Evolutionary conservation across 257 asterid genomes (phyloP).

Genomic region (Penstemon newberryi): DNA sequence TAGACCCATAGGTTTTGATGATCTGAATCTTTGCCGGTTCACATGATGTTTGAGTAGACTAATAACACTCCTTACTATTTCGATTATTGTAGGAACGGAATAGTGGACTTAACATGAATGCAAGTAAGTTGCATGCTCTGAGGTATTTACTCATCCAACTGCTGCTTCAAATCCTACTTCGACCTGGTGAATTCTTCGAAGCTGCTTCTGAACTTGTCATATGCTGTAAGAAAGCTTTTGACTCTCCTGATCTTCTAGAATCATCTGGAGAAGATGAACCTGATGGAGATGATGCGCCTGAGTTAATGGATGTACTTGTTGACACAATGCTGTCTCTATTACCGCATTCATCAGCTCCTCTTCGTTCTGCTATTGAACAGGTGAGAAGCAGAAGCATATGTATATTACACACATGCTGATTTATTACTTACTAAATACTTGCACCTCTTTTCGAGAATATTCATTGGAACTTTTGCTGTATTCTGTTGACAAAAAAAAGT

Average conservation of each 20-base stretch:
- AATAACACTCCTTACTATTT: slow-evolving; percentile 9
- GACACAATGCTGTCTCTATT: slow-evolving; percentile 92
- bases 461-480: not conserved
- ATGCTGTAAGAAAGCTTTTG: slow-evolving; percentile 83
- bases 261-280: slow-evolving; percentile 82
- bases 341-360: slow-evolving; percentile 90
- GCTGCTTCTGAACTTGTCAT: slow-evolving; percentile 85
- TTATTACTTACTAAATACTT: slow-evolving; percentile 14
- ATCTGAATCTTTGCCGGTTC: not conserved
- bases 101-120: slow-evolving; percentile 51
- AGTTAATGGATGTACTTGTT: slow-evolving; percentile 88
- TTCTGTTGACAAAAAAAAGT: too few relatives aligned
- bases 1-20: not conserved
- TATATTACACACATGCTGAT: not conserved
- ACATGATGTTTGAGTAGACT: slow-evolving; percentile 2
- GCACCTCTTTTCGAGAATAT: slow-evolving; percentile 1
- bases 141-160: slow-evolving; percentile 85
- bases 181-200: slow-evolving; percentile 85
- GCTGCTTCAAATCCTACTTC: slow-evolving; percentile 87
- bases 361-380: slow-evolving; percentile 92
- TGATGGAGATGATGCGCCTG: slow-evolving; percentile 59
- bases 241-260: slow-evolving; percentile 56
- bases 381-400: slow-evolving; percentile 37
- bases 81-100: slow-evolving; percentile 61
- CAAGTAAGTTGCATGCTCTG: slow-evolving; percentile 67